A percentile compares a stretch with the other conserved stretches of the same genome.
phyloP scores from a whole-genome alignment of 352 stramenopile genomes.

The Globisporangium apiculatum region DNA sequence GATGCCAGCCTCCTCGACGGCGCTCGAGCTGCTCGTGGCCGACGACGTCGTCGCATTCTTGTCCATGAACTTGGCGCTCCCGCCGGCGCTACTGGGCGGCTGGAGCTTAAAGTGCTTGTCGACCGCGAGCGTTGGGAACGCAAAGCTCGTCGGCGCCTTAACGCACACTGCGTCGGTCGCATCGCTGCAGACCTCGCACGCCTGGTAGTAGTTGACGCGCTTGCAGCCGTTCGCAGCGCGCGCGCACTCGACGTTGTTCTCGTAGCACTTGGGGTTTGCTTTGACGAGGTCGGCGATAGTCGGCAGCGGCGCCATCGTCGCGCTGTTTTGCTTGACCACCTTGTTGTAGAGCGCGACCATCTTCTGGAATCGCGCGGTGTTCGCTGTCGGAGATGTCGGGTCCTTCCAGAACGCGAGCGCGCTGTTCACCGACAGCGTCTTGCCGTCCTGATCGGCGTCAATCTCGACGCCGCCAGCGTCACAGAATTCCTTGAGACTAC shows the following conservation, averaged over 20 bases:
- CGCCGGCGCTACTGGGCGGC: background rate
- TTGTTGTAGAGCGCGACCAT: slow-evolving; percentile 67
- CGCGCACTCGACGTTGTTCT: slow-evolving; percentile 50
- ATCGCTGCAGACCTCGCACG: slow-evolving; percentile 45
- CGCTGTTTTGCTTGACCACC: slow-evolving; percentile 16
- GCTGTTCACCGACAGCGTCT: slow-evolving; percentile 29
- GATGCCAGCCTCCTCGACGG: slow-evolving; percentile 1
- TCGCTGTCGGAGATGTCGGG: slow-evolving; percentile 32
- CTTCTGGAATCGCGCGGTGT: slow-evolving; percentile 30
- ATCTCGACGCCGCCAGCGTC: slow-evolving; percentile 39
- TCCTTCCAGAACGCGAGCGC: slow-evolving; percentile 57
- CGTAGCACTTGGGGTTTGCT: slow-evolving; percentile 60
- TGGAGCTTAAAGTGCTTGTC: slow-evolving; percentile 11
- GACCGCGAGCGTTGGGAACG: slow-evolving; percentile 43
- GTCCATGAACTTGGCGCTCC: slow-evolving; percentile 6
- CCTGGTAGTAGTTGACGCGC: slow-evolving; percentile 50
- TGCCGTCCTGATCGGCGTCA: slow-evolving; percentile 23
- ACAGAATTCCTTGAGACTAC: slow-evolving; percentile 41
- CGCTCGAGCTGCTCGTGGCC: background rate
- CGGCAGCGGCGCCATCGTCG: slow-evolving; percentile 45
- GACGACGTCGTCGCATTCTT: slow-evolving; percentile 4
- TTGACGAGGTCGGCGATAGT: slow-evolving; percentile 25
- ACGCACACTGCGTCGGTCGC: slow-evolving; percentile 22
- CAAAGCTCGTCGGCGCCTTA: slow-evolving; percentile 25
- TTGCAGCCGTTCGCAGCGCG: slow-evolving; percentile 36